phyloP scores from a whole-genome alignment of 257 asterid species.

The Fraxinus cuspidata region DNA sequence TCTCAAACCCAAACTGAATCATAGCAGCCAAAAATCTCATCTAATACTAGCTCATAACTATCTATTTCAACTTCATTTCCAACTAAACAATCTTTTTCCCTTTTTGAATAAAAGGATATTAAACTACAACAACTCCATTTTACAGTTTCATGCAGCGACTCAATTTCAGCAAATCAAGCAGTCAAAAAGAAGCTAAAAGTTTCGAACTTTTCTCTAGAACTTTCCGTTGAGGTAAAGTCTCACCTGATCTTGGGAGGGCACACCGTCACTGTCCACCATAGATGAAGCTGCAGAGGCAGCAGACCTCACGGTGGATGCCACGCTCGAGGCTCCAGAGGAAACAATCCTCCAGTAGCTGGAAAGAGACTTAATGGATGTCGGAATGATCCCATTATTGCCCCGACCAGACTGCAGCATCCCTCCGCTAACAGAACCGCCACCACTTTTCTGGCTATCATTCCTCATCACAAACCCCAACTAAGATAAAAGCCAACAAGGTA shows the following conservation, averaged over 20 bases:
- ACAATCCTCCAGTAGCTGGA: conserved; percentile 1
- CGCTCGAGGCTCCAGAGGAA: not conserved
- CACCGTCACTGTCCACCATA: conserved; percentile 1
- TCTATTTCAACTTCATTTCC: not conserved
- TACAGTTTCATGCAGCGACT: not conserved
- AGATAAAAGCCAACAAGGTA: not conserved
- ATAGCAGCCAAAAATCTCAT: not conserved
- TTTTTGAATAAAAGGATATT: not conserved
- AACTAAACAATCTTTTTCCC: not conserved
- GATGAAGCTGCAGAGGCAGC: not conserved
- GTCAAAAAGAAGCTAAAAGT: not conserved
- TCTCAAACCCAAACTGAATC: not conserved
- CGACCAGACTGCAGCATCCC: not conserved
- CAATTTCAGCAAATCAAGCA: not conserved
- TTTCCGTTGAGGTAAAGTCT: not conserved
- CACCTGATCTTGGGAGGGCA: not conserved
- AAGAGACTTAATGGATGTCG: not conserved
- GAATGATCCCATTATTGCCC: conserved; percentile 2
- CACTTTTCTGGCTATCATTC: not conserved
- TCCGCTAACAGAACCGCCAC: not conserved
- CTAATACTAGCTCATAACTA: not conserved
- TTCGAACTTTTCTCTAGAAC: not conserved
- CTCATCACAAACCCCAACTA: not conserved
- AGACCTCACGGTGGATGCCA: conserved; percentile 1
- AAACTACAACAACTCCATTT: not conserved